A percentile compares a stretch with the other conserved stretches of the same genome.
phyloP scores from a whole-genome alignment of 2,329 filamentous ascomycete species.

The Sporothrix phasma region DNA sequence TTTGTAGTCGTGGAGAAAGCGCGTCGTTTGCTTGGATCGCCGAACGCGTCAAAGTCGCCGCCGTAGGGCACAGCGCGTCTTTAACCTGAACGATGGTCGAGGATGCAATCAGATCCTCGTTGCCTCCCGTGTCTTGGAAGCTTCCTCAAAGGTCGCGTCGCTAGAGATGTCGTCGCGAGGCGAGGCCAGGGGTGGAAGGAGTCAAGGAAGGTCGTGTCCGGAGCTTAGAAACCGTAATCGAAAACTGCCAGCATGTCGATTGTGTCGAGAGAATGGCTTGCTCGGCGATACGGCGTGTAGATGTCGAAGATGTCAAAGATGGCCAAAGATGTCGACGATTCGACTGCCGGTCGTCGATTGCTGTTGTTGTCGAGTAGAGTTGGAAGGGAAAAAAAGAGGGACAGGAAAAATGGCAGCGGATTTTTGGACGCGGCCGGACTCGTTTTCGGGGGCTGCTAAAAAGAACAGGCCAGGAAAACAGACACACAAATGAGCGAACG shows the following conservation, averaged over 20 bases:
- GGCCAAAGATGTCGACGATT: no score
- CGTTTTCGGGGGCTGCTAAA: not conserved
- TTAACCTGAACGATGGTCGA: not conserved
- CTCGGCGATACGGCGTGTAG: not conserved
- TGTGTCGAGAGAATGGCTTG: not conserved
- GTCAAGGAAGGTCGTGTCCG: not conserved
- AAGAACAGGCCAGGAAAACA: not conserved
- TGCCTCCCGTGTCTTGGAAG: not conserved
- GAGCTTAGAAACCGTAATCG: not conserved
- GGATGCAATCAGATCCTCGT: not conserved
- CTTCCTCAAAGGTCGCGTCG: not conserved
- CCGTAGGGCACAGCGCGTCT: not conserved
- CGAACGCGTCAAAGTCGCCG: not conserved
- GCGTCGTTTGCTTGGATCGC: not conserved
- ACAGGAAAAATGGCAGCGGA: not conserved
- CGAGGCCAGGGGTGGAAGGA: not conserved
- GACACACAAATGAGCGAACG: not conserved
- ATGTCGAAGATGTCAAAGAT: not conserved
- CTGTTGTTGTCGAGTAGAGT: not conserved
- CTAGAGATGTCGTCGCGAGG: not conserved
- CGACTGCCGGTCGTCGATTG: not conserved
- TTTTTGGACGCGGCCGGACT: not conserved
- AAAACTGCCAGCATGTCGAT: constrained; percentile 4
- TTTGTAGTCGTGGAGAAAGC: not conserved
- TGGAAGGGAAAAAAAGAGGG: not conserved